These are phyloP conservation scores for Apiospora hydei DNA, from an alignment of 2,329 filamentous ascomycete species.

Conservation along the genomic window DNA sequence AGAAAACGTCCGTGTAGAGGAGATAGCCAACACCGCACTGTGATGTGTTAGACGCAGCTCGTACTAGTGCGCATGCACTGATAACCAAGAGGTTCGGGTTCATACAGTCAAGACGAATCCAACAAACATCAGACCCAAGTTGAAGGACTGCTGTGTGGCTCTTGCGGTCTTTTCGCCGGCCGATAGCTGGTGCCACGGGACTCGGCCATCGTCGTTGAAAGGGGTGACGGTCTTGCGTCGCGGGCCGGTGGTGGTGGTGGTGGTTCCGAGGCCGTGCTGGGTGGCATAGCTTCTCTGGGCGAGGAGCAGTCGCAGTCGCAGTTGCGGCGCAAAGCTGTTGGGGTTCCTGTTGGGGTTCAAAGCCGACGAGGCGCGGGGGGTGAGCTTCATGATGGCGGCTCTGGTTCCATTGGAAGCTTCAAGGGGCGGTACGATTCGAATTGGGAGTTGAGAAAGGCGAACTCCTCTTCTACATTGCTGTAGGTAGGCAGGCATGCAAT, in stretches of 20 bases:
- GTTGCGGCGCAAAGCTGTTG: conserved; percentile 39
- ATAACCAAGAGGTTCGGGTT: conserved; percentile 34
- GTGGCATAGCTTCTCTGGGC: conserved; percentile 65
- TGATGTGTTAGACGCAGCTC: conserved; percentile 27
- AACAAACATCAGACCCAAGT: conserved; percentile 78
- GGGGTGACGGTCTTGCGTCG: conserved; percentile 78
- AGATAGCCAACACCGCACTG: conserved; percentile 81
- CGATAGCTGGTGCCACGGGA: conserved; percentile 82
- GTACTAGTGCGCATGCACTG: not conserved
- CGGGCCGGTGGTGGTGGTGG: conserved; percentile 47
- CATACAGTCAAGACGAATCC: conserved; percentile 78
- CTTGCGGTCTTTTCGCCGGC: conserved; percentile 80
- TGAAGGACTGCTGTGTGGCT: conserved; percentile 89
- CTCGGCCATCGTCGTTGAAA: conserved; percentile 83
- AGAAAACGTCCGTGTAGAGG: conserved; percentile 83
- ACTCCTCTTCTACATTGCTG: conserved; percentile 1
- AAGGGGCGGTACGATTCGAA: not conserved
- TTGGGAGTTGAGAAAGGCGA: not conserved
- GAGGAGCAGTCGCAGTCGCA: conserved; percentile 48
- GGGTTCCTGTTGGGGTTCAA: conserved; percentile 46
- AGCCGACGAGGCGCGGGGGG: conserved; percentile 44
- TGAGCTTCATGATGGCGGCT: conserved; percentile 56
- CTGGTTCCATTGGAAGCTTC: conserved; percentile 41
- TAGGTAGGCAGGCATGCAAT: not conserved
- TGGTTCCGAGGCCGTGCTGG: conserved; percentile 53